phyloP scores from a whole-genome alignment of 768 basidiomycete species.

The Naganishia friedmannii region DNA sequence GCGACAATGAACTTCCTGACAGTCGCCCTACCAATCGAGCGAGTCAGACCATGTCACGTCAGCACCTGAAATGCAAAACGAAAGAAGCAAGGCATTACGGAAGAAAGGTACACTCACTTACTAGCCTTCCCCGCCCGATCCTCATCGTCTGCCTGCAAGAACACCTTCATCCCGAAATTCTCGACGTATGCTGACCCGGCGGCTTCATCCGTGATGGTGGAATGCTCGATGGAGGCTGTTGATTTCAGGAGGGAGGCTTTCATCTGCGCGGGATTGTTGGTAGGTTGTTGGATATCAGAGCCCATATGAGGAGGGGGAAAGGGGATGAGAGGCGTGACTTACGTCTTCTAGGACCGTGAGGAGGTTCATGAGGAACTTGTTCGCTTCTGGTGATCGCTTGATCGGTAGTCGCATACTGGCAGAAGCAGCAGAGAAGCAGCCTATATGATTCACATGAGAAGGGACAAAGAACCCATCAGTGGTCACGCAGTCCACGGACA shows the following conservation, averaged over 20 bases:
- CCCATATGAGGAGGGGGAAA: background rate
- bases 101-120: constrained; percentile 63
- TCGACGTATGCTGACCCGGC: constrained; percentile 86
- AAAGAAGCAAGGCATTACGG: too few relatives aligned
- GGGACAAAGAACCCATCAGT: background rate
- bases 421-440: constrained; percentile 87
- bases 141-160: constrained; percentile 82
- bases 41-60: background rate
- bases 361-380: constrained; percentile 68
- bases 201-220: constrained; percentile 65
- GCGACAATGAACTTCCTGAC: constrained; percentile 94
- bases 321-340: constrained; percentile 24
- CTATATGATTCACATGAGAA: constrained; percentile 53
- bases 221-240: constrained; percentile 65
- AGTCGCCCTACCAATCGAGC: constrained; percentile 61
- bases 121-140: constrained; percentile 75
- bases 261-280: constrained; percentile 56
- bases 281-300: too few relatives aligned
- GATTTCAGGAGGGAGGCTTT: constrained; percentile 62
- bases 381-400: constrained; percentile 65
- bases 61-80: background rate
- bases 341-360: constrained; percentile 71
- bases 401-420: constrained; percentile 62
- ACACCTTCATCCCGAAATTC: constrained; percentile 90
- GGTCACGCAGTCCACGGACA: too few relatives aligned